Evolutionary conservation across 1,139 yeast genomes (phyloP).

Genomic region (Magnusiomyces magnusii): DNA sequence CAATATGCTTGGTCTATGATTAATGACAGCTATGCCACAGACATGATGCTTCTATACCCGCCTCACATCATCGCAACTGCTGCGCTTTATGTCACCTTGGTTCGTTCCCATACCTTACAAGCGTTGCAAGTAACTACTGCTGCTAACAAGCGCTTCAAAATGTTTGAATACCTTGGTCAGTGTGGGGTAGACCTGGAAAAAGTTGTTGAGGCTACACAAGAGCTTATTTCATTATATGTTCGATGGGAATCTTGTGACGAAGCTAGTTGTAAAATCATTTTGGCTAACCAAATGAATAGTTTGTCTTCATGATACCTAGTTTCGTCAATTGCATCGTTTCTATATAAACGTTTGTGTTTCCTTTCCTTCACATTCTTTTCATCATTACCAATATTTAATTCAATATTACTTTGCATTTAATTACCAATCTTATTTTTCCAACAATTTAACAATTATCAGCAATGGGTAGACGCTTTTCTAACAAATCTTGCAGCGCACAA

Average conservation of each 20-base stretch:
- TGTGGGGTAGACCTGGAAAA: conserved; percentile 72
- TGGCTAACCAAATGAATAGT: background rate
- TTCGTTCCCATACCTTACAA: conserved; percentile 22
- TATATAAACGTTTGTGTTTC: too few species aligned
- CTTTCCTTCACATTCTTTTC: too few species aligned
- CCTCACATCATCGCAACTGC: conserved; percentile 89
- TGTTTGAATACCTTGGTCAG: conserved; percentile 57
- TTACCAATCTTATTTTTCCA: too few species aligned
- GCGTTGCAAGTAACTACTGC: conserved; percentile 29
- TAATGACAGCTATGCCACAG: conserved; percentile 86
- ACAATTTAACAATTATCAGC: too few species aligned
- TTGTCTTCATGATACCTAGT: background rate
- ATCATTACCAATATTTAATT: too few species aligned
- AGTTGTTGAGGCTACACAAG: conserved; percentile 75
- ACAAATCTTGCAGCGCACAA: too few species aligned
- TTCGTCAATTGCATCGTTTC: too few species aligned
- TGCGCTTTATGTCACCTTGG: conserved; percentile 66
- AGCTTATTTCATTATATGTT: conserved; percentile 67
- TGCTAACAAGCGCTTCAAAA: conserved; percentile 31
- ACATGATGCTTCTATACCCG: conserved; percentile 70
- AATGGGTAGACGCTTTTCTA: too few species aligned
- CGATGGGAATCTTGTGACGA: conserved; percentile 84
- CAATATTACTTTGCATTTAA: too few species aligned
- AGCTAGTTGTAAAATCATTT: conserved; percentile 14
- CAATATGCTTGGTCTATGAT: conserved; percentile 86